Conservation (phyloP, 2,329 filamentous ascomycete species). For the Metarhizium sp. region DNA sequence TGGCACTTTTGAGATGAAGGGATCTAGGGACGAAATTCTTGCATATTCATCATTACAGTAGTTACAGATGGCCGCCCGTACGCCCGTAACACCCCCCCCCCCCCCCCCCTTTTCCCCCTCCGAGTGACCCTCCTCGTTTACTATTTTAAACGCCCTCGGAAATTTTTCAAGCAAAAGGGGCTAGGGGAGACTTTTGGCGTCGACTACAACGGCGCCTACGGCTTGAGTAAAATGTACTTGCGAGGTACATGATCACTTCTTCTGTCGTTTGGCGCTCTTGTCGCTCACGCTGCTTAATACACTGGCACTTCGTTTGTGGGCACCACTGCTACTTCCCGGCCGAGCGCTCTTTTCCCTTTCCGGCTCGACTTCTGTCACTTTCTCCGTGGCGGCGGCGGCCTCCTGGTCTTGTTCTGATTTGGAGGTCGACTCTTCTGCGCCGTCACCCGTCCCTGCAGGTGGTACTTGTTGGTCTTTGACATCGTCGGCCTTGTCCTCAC, state of each 20-base stretch:
- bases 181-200: neutral
- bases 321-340: slow-evolving; percentile 29
- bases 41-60: neutral
- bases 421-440: neutral
- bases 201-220: neutral
- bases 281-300: slow-evolving; percentile 65
- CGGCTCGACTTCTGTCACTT: neutral
- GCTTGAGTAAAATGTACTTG: slow-evolving; percentile 13
- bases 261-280: slow-evolving; percentile 47
- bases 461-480: slow-evolving; percentile 3
- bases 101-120: too few species aligned
- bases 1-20: neutral
- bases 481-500: slow-evolving; percentile 8
- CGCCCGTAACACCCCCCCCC: too few species aligned
- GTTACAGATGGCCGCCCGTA: too few species aligned
- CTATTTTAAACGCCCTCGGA: too few species aligned
- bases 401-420: slow-evolving; percentile 3
- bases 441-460: slow-evolving; percentile 10
- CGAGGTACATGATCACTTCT: slow-evolving; percentile 30
- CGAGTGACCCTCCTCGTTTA: neutral
- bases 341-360: slow-evolving; percentile 21
- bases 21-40: neutral
- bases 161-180: neutral
- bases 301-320: slow-evolving; percentile 74
- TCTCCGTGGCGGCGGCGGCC: slow-evolving; percentile 21